These are phyloP conservation scores for Macrocybe gigantea DNA, from an alignment of 768 basidiomycete species.

Conservation along the genomic window DNA sequence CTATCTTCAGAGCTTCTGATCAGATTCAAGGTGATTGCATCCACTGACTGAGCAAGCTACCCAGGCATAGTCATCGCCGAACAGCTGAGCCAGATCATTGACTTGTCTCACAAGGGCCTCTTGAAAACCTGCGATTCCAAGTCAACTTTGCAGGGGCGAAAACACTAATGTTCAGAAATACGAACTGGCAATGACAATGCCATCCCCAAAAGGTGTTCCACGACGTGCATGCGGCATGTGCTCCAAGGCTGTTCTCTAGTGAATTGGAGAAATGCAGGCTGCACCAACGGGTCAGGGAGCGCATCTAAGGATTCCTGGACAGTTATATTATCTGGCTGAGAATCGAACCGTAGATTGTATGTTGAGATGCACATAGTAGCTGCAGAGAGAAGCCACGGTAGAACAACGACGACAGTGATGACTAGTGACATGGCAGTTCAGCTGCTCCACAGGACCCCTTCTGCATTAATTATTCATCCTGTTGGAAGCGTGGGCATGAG, in stretches of 20 bases:
- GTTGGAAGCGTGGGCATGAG: too few relatives aligned
- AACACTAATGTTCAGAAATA: slow-evolving; percentile 1
- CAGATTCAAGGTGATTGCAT: neutral
- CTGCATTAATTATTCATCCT: too few relatives aligned
- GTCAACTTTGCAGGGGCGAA: too few relatives aligned
- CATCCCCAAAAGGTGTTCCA: slow-evolving; percentile 37
- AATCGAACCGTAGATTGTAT: slow-evolving; percentile 53
- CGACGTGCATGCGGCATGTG: slow-evolving; percentile 39
- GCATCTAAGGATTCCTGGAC: slow-evolving; percentile 38
- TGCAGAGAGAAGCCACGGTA: neutral
- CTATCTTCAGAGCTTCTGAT: slow-evolving; percentile 28
- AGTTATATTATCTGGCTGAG: slow-evolving; percentile 41
- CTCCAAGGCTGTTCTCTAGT: slow-evolving; percentile 51
- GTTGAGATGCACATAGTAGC: slow-evolving; percentile 31
- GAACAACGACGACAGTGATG: too few relatives aligned
- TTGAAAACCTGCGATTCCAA: slow-evolving; percentile 35
- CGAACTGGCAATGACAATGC: slow-evolving; percentile 33
- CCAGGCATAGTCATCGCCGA: slow-evolving; percentile 51
- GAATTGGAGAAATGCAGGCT: slow-evolving; percentile 23
- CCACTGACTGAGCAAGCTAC: slow-evolving; percentile 19
- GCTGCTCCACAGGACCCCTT: too few relatives aligned
- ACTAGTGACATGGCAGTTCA: too few relatives aligned
- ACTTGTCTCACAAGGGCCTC: slow-evolving; percentile 55
- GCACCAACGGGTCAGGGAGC: slow-evolving; percentile 35
- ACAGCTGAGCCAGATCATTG: slow-evolving; percentile 43